Percentiles rank a stretch among this genome's conserved stretches.
These are phyloP conservation scores for Melocanna baccifera DNA, from an alignment of 176 grass and related monocot species.

Conservation along the genomic window DNA sequence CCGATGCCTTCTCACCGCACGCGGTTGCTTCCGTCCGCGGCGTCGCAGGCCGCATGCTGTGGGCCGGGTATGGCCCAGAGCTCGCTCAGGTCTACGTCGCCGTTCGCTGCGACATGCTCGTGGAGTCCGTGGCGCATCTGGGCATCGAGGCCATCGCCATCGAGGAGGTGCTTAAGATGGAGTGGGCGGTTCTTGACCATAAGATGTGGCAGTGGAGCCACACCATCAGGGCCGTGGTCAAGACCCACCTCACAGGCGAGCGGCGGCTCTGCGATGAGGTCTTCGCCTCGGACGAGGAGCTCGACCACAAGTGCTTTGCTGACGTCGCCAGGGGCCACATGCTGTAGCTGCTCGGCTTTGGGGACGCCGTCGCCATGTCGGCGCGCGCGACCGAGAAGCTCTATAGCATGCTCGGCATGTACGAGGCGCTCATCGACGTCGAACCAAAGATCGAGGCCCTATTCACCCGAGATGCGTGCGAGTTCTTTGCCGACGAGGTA, in stretches of 20 bases:
- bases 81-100: conserved; percentile 63
- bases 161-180: conserved; percentile 75
- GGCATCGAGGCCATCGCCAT: conserved; percentile 57
- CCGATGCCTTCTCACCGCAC: conserved; percentile 32
- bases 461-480: conserved; percentile 42
- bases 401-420: conserved; percentile 73
- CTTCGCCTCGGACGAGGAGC: conserved; percentile 35
- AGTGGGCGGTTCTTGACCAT: conserved; percentile 64
- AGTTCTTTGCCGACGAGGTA: conserved; percentile 49
- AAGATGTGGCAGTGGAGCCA: conserved; percentile 72
- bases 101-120: conserved; percentile 53
- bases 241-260: conserved; percentile 49
- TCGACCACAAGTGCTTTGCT: conserved; percentile 70
- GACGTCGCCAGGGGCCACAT: conserved; percentile 64
- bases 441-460: conserved; percentile 44
- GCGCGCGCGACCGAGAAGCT: conserved; percentile 60
- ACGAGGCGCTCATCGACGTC: conserved; percentile 66
- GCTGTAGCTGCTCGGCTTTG: conserved; percentile 76
- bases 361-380: conserved; percentile 58
- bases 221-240: conserved; percentile 39
- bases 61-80: conserved; percentile 63
- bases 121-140: conserved; percentile 47
- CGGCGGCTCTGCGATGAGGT: conserved; percentile 55
- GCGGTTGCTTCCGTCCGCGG: conserved; percentile 16
- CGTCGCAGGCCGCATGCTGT: conserved; percentile 59